phyloP scores from a whole-genome alignment of 2,329 filamentous ascomycete genomes.

The Ophiostoma quercus region DNA sequence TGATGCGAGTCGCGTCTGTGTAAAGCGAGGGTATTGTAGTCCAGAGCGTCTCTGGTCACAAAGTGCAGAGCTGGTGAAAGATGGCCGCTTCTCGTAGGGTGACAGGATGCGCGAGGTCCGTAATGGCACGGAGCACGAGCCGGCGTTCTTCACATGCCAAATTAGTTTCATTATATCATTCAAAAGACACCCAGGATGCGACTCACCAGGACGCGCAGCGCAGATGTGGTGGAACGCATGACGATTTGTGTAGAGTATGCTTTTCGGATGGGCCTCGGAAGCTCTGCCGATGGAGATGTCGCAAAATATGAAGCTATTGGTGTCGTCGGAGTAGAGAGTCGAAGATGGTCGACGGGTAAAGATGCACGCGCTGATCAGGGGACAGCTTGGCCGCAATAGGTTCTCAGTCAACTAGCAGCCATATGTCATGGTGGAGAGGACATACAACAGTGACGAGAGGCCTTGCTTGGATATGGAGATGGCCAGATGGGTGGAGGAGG shows the following conservation, averaged over 20 bases:
- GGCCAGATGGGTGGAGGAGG: slow-evolving; percentile 14
- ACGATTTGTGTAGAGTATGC: background rate
- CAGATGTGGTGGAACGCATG: slow-evolving; percentile 20
- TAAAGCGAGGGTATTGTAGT: background rate
- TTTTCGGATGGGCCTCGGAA: background rate
- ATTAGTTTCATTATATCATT: slow-evolving; percentile 8
- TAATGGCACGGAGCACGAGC: background rate
- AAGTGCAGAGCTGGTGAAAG: background rate
- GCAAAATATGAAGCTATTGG: slow-evolving; percentile 2
- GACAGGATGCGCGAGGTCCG: background rate
- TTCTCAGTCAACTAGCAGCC: slow-evolving; percentile 20
- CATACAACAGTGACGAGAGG: background rate
- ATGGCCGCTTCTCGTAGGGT: background rate
- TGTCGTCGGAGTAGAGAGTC: background rate
- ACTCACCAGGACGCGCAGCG: slow-evolving; percentile 25
- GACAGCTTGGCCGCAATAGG: slow-evolving; percentile 25
- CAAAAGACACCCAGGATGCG: background rate
- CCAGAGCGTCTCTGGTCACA: background rate
- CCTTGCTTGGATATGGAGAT: background rate
- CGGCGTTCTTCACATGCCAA: background rate
- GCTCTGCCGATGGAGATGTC: background rate
- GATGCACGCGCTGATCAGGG: background rate
- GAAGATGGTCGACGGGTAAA: background rate
- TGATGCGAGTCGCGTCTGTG: slow-evolving; percentile 1
- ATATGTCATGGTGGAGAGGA: slow-evolving; percentile 21